Base-by-base conservation (phyloP, 2,329 filamentous ascomycete genomes). In the Pyrenochaeta sp. region DNA sequence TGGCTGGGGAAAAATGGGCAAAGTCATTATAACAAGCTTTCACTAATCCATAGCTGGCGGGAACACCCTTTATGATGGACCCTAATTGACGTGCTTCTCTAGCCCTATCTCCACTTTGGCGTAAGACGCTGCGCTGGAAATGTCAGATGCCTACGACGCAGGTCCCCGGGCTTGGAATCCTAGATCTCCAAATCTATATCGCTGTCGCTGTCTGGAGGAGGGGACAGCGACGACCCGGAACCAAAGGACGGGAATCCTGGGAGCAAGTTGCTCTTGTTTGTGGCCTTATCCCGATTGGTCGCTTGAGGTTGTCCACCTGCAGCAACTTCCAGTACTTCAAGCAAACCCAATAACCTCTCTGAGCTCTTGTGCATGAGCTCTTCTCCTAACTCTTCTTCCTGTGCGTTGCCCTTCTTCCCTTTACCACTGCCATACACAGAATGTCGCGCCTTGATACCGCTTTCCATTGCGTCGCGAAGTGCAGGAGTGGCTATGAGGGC, bases 401-500 rank as follows among this genome's bases (percentile, higher is more conserved):
- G 45, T 8, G 51, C 51, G 29, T 65, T 68, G 0, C 63, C 71
- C 47, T 69, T 74, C 54, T 72, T 78, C 36, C 72, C 77, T 48
- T 72, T 74, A 28, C 67, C 74, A 17, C 75, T 75, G 3, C 64
- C 72, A 37, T 68, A 73, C 0, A 74, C 73, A 1, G 69, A 67
- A 6, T 72, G 66, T n/a, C 84, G 73, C 2, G 72, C 76, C 21
- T 68, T 35, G 29, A 86, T 81, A 0, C 85, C 85, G 13, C 58
- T 48, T 46, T 81, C 71, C n/a, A 82, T 72, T 0, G 80, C 77
- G 0, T 63, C 41, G 24, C 71, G 69, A 11, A 86, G 35, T 2
- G 32, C 28, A 2, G 50, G 39, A 0, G 63, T 67, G 1, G 57
- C 39, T 10, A 48, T 24, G 3, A 70, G 45, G 9, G 36, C 36